Evolutionary conservation across 1,284 basidiomycete genomes (phyloP).

Genomic region (Cystobasidiaceae sp.): DNA sequence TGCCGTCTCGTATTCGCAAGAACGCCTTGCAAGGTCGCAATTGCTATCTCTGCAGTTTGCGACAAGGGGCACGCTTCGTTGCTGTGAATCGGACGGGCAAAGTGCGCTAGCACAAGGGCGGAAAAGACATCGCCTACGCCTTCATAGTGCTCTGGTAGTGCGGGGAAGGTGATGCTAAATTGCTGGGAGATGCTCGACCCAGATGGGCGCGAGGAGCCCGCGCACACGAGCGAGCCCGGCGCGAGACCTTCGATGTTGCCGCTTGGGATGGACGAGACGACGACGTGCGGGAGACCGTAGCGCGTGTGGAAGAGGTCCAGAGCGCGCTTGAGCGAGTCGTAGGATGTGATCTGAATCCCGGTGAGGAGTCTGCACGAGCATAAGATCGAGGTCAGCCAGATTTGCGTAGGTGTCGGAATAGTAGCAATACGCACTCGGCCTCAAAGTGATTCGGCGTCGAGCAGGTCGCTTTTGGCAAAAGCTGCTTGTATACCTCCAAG

Average conservation of each 20-base stretch:
- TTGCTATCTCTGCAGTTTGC: conserved; percentile 53
- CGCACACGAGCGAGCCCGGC: conserved; percentile 58
- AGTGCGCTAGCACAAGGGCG: conserved; percentile 82
- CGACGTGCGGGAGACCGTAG: conserved; percentile 74
- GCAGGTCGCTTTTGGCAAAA: conserved; percentile 75
- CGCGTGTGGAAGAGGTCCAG: conserved; percentile 67
- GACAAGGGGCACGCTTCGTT: conserved; percentile 56
- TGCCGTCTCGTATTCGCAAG: conserved; percentile 64
- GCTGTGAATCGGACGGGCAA: conserved; percentile 43
- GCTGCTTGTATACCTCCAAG: conserved; percentile 74
- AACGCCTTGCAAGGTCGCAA: conserved; percentile 80
- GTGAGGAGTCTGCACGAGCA: conserved; percentile 61
- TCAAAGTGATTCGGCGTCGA: conserved; percentile 99
- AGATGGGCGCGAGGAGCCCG: conserved; percentile 55
- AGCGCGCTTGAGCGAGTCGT: conserved; percentile 62
- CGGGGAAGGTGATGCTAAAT: conserved; percentile 70
- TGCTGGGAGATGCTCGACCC: conserved; percentile 41
- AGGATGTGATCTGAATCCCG: conserved; percentile 60
- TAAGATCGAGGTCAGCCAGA: background rate
- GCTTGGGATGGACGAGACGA: conserved; percentile 75
- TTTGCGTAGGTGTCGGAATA: background rate
- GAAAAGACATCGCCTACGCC: conserved; percentile 97
- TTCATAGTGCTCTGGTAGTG: conserved; percentile 85
- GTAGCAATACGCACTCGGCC: conserved; percentile 74
- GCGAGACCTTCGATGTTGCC: conserved; percentile 1